Evolutionary conservation across 352 stramenopile species (phyloP).

Genomic region (Phytophthora cajani): DNA sequence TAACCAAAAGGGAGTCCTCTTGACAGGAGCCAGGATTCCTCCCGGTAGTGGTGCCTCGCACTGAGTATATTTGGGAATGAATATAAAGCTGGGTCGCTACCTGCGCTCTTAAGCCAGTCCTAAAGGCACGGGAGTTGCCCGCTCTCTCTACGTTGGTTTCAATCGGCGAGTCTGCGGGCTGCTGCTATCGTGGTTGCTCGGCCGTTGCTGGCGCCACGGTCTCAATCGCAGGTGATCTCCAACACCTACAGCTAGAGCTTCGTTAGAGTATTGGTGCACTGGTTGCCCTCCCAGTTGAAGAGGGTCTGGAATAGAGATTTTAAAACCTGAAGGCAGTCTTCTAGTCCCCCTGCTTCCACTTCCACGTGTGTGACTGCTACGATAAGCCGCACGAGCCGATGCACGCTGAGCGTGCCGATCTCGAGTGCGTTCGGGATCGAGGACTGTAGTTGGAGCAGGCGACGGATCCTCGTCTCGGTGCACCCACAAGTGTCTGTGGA

Average conservation of each 20-base stretch:
- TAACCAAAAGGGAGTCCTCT: neutral
- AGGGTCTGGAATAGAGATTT: no score
- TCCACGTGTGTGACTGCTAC: no score
- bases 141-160: neutral
- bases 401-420: no score
- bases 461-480: no score
- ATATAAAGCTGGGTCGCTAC: neutral
- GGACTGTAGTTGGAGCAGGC: no score
- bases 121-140: neutral
- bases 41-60: constrained; percentile 1
- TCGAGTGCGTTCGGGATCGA: no score
- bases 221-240: neutral
- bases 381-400: no score
- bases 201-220: neutral
- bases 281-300: no score
- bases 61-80: neutral
- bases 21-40: neutral
- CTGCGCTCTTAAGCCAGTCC: neutral
- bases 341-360: no score
- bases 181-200: neutral
- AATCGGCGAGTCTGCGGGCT: neutral
- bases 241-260: neutral
- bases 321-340: no score
- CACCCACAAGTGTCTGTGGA: no score
- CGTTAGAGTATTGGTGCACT: no score